Conservation (phyloP, 148 eudicot genomes). For the Agrostemma githago region DNA sequence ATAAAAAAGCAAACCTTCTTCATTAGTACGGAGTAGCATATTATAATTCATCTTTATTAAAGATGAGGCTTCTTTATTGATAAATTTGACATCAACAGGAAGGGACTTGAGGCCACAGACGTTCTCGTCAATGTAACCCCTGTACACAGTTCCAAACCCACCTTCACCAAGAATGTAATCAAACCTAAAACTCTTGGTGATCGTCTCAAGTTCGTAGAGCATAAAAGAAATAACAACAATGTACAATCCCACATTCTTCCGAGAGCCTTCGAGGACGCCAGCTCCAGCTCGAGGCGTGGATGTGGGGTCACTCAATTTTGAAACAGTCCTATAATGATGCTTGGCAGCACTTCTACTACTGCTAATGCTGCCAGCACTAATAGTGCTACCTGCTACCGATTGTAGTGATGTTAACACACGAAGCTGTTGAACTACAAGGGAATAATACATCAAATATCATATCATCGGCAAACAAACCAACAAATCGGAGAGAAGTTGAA, state of each 20-base stretch:
- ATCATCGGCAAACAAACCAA: neutral
- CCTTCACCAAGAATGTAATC: slow-evolving; percentile 94
- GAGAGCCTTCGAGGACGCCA: slow-evolving; percentile 44
- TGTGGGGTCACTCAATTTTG: slow-evolving; percentile 78
- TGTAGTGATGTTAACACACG: slow-evolving; percentile 38
- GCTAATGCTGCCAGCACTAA: slow-evolving; percentile 26
- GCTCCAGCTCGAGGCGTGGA: slow-evolving; percentile 43
- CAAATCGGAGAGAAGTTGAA: neutral
- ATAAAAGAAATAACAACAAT: slow-evolving; percentile 84
- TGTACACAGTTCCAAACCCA: slow-evolving; percentile 90
- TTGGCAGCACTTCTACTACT: slow-evolving; percentile 26
- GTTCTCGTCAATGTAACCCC: slow-evolving; percentile 93
- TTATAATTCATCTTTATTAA: too few species aligned
- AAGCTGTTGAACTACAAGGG: slow-evolving; percentile 61
- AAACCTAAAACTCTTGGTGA: slow-evolving; percentile 89
- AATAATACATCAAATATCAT: neutral
- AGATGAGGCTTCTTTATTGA: slow-evolving; percentile 53
- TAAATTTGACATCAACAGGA: slow-evolving; percentile 92
- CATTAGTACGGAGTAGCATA: too few species aligned
- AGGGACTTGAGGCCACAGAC: slow-evolving; percentile 89
- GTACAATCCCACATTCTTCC: slow-evolving; percentile 63
- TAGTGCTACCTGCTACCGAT: slow-evolving; percentile 9
- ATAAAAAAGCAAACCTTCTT: too few species aligned
- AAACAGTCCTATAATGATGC: slow-evolving; percentile 50
- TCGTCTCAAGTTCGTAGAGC: slow-evolving; percentile 81